These are phyloP conservation scores for Aspergillus carbonarius DNA, from an alignment of 2,329 filamentous ascomycete species.

Conservation along the genomic window DNA sequence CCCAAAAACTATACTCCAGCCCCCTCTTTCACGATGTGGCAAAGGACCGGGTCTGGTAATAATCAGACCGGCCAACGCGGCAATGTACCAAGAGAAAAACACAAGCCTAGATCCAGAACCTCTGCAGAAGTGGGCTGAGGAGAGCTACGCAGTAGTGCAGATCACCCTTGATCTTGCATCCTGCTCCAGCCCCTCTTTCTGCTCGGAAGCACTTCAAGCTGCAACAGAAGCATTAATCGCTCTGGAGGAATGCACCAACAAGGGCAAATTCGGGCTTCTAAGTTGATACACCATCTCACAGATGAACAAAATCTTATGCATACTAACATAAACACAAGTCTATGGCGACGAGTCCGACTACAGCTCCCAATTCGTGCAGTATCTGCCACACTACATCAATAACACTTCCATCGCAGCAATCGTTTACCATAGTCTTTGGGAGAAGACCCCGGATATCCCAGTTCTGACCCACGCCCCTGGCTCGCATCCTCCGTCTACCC, in stretches of 20 bases:
- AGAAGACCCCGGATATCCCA: constrained; percentile 2
- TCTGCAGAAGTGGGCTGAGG: constrained; percentile 68
- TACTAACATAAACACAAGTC: constrained; percentile 13
- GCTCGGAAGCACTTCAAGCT: constrained; percentile 10
- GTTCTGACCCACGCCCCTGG: constrained; percentile 20
- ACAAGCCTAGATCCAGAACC: constrained; percentile 54
- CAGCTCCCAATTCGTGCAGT: constrained; percentile 10
- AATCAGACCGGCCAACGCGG: constrained; percentile 37
- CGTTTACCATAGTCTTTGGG: constrained; percentile 24
- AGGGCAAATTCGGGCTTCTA: constrained; percentile 22
- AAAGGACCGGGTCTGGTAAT: constrained; percentile 51
- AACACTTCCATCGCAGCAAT: constrained; percentile 8
- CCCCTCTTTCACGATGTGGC: constrained; percentile 51
- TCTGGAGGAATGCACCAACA: constrained; percentile 26
- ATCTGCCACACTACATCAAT: constrained; percentile 9
- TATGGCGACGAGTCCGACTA: constrained; percentile 29
- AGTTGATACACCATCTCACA: constrained; percentile 9
- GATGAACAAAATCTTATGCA: neutral
- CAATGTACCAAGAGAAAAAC: constrained; percentile 30
- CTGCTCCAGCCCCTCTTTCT: constrained; percentile 13
- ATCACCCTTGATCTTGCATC: constrained; percentile 33
- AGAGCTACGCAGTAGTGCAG: constrained; percentile 64
- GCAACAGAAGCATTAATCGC: constrained; percentile 18
- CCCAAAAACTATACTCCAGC: constrained; percentile 23
- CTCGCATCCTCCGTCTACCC: neutral